Evolutionary conservation across 148 eudicot species (phyloP), one percentile per base, ranked within the genome.

Genomic region (Euryodendron excelsum): DNA sequence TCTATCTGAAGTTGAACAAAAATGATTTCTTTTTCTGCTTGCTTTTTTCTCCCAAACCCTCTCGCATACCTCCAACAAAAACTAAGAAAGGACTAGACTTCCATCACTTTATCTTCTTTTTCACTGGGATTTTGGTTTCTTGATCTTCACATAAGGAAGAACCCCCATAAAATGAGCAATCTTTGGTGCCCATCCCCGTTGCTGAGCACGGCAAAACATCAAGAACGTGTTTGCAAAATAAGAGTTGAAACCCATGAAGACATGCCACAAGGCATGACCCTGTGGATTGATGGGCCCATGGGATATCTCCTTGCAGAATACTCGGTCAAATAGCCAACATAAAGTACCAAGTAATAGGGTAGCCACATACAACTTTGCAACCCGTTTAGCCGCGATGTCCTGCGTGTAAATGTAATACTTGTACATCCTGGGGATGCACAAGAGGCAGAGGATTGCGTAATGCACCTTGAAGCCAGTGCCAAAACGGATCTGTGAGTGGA

Each of bases 171-270:
- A 81, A 80, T 76, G 82, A 63, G 76, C 86, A 69, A 94, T 84
- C 72, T 83, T 85, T 3, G 98, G 98, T 37, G 87, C 74, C 98
- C 98, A 94, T 44, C 72, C 92, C 10, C 85, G 85, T 82, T 94
- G 98, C 76, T 91, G 95, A 58, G 98, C 95, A 1, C 98, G 98
- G 74, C 98, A 92, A 79, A 85, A 94, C 98, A 94, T 94, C 86
- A 94, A 78, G 83, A 94, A 94, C 4, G 91, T 84, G 82, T 94
- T 94, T n/a, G 93, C 98, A 74, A 85, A 91, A 81, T 94, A 93
- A 14, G 97, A 87, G 77, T 88, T 92, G 77, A 92, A 92, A 58
- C 95, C 97, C 95, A 92, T 92, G 66, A 91, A 85, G 37, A 92
- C 65, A 72, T 94, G 98, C 98, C 98, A 94, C 69, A 85, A 78